Evolutionary conservation across 805 yeast genomes (phyloP).

Genomic region (Candida oleophila): DNA sequence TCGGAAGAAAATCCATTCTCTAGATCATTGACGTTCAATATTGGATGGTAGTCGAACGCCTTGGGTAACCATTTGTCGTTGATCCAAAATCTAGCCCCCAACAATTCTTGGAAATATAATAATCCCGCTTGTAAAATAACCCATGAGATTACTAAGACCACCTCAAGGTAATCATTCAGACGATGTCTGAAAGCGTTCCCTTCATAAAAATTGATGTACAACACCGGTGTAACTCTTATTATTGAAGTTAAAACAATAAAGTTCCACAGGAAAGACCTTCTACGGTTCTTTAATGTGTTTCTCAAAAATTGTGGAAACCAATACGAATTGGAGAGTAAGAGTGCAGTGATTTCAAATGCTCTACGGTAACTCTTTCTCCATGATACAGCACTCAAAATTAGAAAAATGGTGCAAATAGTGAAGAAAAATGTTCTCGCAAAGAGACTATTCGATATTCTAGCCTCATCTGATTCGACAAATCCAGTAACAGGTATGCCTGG

Average conservation of each 20-base stretch:
- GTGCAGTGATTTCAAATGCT: conserved; percentile 54
- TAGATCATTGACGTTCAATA: conserved; percentile 55
- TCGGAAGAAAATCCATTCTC: conserved; percentile 63
- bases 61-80: conserved; percentile 75
- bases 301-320: conserved; percentile 91
- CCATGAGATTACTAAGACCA: conserved; percentile 52
- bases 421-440: conserved; percentile 27
- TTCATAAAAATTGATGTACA: conserved; percentile 54
- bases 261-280: conserved; percentile 65
- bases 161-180: conserved; percentile 49
- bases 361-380: conserved; percentile 64
- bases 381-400: conserved; percentile 52
- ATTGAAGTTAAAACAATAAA: conserved; percentile 70
- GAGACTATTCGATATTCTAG: conserved; percentile 21
- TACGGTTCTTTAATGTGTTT: conserved; percentile 68
- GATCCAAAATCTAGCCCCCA: conserved; percentile 83
- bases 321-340: conserved; percentile 59
- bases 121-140: conserved; percentile 55
- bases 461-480: conserved; percentile 16
- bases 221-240: conserved; percentile 62
- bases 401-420: conserved; percentile 42
- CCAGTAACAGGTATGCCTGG: conserved; percentile 6
- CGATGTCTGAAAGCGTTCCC: conserved; percentile 72
- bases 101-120: conserved; percentile 58
- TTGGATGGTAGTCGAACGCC: conserved; percentile 80